phyloP scores from a whole-genome alignment of 1,139 yeast species.

The Saccharomyces hybrid region DNA sequence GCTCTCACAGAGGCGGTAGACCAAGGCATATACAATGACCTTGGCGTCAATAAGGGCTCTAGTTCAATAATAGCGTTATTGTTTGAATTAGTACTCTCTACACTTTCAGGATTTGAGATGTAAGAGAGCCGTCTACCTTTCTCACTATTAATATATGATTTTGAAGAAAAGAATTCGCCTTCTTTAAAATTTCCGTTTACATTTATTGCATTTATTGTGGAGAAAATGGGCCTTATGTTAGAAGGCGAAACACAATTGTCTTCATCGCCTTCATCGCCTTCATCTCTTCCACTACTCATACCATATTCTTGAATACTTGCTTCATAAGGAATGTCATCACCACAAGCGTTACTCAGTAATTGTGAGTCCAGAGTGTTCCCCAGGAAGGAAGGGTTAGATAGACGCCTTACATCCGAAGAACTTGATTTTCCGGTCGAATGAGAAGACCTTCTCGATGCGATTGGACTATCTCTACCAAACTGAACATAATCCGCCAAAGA shows the following conservation, averaged over 20 bases:
- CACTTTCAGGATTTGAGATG: too few species aligned
- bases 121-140: too few species aligned
- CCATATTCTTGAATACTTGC: background rate
- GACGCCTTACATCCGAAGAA: constrained; percentile 11
- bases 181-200: background rate
- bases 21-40: too few species aligned
- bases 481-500: constrained; percentile 12
- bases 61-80: too few species aligned
- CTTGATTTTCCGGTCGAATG: constrained; percentile 9
- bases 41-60: too few species aligned
- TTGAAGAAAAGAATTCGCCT: background rate
- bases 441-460: constrained; percentile 16
- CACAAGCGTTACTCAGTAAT: background rate
- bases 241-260: background rate
- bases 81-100: too few species aligned
- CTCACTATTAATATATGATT: too few species aligned
- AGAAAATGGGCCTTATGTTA: background rate
- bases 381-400: background rate
- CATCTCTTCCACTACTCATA: background rate
- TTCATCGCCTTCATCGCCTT: background rate
- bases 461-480: constrained; percentile 22
- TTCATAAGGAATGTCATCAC: background rate
- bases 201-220: background rate
- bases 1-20: too few species aligned
- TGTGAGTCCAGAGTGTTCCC: background rate